Evolutionary conservation across 805 yeast species (phyloP).

Genomic region (Wickerhamiella musiphila): DNA sequence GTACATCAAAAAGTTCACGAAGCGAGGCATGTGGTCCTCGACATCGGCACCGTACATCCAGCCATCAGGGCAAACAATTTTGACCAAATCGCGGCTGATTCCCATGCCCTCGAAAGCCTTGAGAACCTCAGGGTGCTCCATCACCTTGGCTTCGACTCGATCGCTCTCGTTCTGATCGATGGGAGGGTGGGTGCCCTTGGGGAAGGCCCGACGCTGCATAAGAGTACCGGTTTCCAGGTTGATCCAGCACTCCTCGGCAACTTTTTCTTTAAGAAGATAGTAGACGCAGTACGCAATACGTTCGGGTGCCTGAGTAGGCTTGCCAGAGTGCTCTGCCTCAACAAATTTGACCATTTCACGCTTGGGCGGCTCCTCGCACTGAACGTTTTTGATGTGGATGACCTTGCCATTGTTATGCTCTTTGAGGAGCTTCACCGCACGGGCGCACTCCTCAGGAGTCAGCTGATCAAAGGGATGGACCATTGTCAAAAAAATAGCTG

Average conservation of each 20-base stretch:
- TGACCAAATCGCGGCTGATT: conserved; percentile 9
- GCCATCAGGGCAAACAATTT: conserved; percentile 14
- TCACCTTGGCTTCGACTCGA: conserved; percentile 7
- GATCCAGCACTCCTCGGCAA: conserved; percentile 53
- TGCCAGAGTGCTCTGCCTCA: conserved; percentile 43
- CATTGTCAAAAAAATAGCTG: neutral
- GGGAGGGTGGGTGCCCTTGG: conserved; percentile 55
- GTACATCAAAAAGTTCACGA: conserved; percentile 58
- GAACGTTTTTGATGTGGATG: conserved; percentile 20
- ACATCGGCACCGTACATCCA: conserved; percentile 77
- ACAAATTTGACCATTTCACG: conserved; percentile 47
- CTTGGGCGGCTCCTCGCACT: conserved; percentile 54
- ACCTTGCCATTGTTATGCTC: conserved; percentile 16
- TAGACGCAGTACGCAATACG: conserved; percentile 55
- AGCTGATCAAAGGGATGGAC: conserved; percentile 22
- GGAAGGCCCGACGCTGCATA: conserved; percentile 36
- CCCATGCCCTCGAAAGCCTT: conserved; percentile 77
- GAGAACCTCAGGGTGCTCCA: conserved; percentile 83
- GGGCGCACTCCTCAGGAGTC: conserved; percentile 17
- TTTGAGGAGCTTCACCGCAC: conserved; percentile 16
- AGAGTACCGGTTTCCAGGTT: conserved; percentile 47
- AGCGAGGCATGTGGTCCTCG: conserved; percentile 25
- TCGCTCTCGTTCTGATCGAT: conserved; percentile 34
- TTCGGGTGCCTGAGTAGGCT: conserved; percentile 35
- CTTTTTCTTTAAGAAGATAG: conserved; percentile 32